A percentile compares a stretch with the other conserved stretches of the same genome.
phyloP scores from a whole-genome alignment of 352 stramenopile species.

The Phytopythium aichiense region DNA sequence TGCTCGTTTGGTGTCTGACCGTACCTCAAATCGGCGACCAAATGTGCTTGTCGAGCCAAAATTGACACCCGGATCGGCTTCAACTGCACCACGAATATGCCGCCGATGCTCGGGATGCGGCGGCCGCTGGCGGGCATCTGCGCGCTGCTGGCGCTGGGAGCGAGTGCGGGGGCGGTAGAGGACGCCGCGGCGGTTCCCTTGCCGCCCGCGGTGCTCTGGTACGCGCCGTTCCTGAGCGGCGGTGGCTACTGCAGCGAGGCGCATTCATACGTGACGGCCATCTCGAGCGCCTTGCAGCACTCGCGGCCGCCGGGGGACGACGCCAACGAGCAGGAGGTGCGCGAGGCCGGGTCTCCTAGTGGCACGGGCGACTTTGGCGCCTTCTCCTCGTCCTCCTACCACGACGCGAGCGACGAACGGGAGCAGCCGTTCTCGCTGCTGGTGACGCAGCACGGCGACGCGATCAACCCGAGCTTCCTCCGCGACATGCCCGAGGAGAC shows the following conservation, averaged over 20 bases:
- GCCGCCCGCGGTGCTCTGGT: constrained; percentile 73
- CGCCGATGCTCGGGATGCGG: neutral
- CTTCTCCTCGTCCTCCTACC: neutral
- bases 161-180: neutral
- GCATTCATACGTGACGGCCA: constrained; percentile 75
- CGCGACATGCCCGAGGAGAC: constrained; percentile 46
- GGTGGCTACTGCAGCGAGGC: constrained; percentile 92
- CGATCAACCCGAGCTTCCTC: constrained; percentile 64
- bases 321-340: too few relatives aligned
- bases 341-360: neutral
- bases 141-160: constrained; percentile 6
- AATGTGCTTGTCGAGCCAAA: too few relatives aligned
- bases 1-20: too few relatives aligned
- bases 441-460: constrained; percentile 67
- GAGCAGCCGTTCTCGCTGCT: constrained; percentile 43
- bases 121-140: neutral
- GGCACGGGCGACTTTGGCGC: neutral
- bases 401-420: neutral
- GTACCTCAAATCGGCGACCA: too few relatives aligned
- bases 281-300: constrained; percentile 35
- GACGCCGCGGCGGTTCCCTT: neutral
- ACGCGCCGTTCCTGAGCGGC: constrained; percentile 88
- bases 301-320: neutral
- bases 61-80: neutral
- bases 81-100: neutral